These are phyloP conservation scores for Penicillium tannophilum DNA, from an alignment of 495 filamentous ascomycete species.

Conservation along the genomic window DNA sequence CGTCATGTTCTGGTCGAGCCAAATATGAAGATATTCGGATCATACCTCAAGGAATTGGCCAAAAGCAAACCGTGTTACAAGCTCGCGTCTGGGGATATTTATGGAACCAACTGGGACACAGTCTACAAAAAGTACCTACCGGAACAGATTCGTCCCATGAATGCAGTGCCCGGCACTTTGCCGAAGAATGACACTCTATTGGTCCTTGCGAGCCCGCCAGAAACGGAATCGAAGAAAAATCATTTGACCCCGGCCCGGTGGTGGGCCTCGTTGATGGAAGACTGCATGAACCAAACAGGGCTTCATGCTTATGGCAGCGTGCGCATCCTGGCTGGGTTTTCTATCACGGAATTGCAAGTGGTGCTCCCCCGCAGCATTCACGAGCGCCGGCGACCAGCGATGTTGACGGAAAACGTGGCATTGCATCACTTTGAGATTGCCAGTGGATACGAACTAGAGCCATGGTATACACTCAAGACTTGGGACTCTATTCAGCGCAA, in stretches of 20 bases:
- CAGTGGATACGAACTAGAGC: constrained; percentile 18
- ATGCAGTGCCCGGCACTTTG: constrained; percentile 24
- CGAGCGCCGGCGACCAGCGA: constrained; percentile 51
- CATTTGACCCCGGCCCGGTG: constrained; percentile 42
- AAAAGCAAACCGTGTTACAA: constrained; percentile 56
- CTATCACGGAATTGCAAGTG: constrained; percentile 46
- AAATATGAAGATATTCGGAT: constrained; percentile 50
- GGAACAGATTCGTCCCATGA: constrained; percentile 26
- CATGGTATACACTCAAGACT: constrained; percentile 28
- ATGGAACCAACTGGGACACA: constrained; percentile 47
- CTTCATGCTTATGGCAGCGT: constrained; percentile 56
- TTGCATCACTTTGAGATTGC: constrained; percentile 54
- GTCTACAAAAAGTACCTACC: constrained; percentile 46
- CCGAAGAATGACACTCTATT: constrained; percentile 67
- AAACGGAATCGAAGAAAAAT: constrained; percentile 31
- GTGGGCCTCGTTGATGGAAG: constrained; percentile 34
- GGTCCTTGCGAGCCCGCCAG: constrained; percentile 60
- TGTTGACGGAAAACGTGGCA: constrained; percentile 57
- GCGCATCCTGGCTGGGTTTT: constrained; percentile 67
- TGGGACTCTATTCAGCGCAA: constrained; percentile 37
- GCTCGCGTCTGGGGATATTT: constrained; percentile 49
- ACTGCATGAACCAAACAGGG: constrained; percentile 30
- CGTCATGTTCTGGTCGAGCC: constrained; percentile 81
- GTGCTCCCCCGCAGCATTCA: constrained; percentile 55
- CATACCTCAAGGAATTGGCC: constrained; percentile 64